Evolutionary conservation across 441 rosid genomes (phyloP), one percentile per base, ranked within the genome.

Genomic region (Erodium texanum): DNA sequence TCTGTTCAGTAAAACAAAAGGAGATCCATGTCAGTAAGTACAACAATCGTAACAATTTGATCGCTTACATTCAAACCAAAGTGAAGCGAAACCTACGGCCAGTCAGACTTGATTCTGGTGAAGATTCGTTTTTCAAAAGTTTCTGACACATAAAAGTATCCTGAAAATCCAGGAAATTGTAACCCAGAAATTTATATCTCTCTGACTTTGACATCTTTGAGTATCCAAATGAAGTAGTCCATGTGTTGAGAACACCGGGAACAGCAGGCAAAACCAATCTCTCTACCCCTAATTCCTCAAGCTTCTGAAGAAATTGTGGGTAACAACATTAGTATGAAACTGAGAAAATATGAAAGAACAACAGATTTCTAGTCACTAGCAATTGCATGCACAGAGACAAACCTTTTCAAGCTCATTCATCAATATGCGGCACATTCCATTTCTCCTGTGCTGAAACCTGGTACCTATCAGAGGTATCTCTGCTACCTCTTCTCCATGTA

Each of bases 381-480:
- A 34, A 1, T 15, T 23, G 7, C 73, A 29, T 34, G 18, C 67
- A 48, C 5, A 27, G 14, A 7, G 36, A 34, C 63, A 62, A 22
- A 90, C 94, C 92, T 84, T 84, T 80, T 86, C 93, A 45, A 93
- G 88, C 71, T 82, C 83, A 78, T 87, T 69, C 82, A 89, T 83
- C 72, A 89, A 73, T 71, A 83, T 69, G 50, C 83, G 87, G 67
- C 98, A 92, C 96, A 88, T 84, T 72, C 98, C 97, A 11, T 32
- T 78, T 64, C 77, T 84, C 27, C 90, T 91, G 62, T 82, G 78
- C 62, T 82, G 88, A 68, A 83, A 78, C 82, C 93, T 85, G n/a
- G 97, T 90, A 66, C 89, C 93, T 68, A 93, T 79, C 24, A 93
- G 84, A 41, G 97, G 96, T 68, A 93, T 45, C 82, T 93, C 96